Percentiles rank a stretch among this genome's conserved stretches.
Evolutionary conservation across 371 early-diverging fungal species (phyloP).

Genomic region (Mortierella sp.): DNA sequence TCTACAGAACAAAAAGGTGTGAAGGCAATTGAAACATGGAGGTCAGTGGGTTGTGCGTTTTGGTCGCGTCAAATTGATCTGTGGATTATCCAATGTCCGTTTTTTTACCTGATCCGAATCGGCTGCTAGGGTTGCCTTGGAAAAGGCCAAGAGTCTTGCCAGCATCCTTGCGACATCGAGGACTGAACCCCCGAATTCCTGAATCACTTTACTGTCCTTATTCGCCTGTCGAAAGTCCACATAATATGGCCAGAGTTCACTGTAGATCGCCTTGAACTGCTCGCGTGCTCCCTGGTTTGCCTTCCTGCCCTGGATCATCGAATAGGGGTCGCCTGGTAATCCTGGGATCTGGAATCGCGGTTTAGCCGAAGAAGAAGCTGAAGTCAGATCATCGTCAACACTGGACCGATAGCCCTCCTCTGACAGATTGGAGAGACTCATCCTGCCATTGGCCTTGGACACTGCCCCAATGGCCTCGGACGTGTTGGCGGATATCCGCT

Average conservation of each 20-base stretch:
- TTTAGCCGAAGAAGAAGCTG: neutral
- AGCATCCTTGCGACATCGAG: slow-evolving; percentile 77
- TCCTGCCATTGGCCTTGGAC: neutral
- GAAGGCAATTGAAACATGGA: too few species aligned
- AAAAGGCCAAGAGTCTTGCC: slow-evolving; percentile 70
- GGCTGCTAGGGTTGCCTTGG: slow-evolving; percentile 65
- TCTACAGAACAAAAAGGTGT: slow-evolving; percentile 35
- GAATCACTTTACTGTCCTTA: slow-evolving; percentile 78
- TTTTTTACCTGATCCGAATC: slow-evolving; percentile 67
- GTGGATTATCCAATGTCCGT: neutral
- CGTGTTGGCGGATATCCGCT: slow-evolving; percentile 39
- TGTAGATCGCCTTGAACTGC: slow-evolving; percentile 75
- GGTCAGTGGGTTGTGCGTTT: neutral
- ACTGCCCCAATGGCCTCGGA: slow-evolving; percentile 36
- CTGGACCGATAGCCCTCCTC: slow-evolving; percentile 54
- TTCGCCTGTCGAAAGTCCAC: slow-evolving; percentile 74
- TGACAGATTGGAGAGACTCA: slow-evolving; percentile 36
- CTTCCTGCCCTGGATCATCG: slow-evolving; percentile 64
- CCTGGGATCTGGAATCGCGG: slow-evolving; percentile 70
- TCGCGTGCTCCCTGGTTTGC: slow-evolving; percentile 74
- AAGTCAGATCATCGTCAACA: slow-evolving; percentile 61
- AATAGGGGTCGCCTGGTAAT: slow-evolving; percentile 67
- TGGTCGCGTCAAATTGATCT: neutral
- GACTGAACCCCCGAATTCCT: slow-evolving; percentile 76
- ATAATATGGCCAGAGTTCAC: slow-evolving; percentile 78